phyloP scores from a whole-genome alignment of 2,329 filamentous ascomycete genomes.

The Alternaria triticina region DNA sequence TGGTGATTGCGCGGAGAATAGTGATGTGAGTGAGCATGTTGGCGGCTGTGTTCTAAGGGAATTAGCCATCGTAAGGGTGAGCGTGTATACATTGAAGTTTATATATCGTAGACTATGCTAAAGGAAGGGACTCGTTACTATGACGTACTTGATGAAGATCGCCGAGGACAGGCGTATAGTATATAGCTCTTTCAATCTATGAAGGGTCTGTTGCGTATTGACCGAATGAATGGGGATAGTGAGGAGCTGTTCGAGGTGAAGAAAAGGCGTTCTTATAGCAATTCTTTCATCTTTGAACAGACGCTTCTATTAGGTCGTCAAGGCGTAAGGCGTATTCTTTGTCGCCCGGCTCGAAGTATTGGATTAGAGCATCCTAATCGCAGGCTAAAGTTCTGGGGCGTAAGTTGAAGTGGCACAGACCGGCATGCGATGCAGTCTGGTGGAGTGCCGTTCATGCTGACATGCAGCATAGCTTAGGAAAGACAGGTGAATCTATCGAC shows the following conservation, averaged over 20 bases:
- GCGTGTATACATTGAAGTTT: background rate
- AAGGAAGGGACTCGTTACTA: background rate
- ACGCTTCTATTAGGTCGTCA: background rate
- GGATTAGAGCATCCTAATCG: background rate
- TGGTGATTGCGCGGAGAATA: background rate
- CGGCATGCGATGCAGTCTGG: background rate
- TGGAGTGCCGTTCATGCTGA: background rate
- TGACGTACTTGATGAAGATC: background rate
- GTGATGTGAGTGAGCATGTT: background rate
- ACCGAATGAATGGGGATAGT: background rate
- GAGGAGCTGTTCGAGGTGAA: background rate
- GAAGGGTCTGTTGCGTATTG: background rate
- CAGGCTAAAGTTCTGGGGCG: background rate
- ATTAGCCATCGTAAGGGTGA: background rate
- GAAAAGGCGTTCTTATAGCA: background rate
- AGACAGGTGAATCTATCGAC: background rate
- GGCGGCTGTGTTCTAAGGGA: background rate
- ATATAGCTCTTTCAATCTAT: background rate
- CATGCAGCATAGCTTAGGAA: background rate
- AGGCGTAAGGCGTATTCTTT: background rate
- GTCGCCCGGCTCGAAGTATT: background rate
- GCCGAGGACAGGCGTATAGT: background rate
- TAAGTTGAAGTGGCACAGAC: background rate
- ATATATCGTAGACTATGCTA: background rate
- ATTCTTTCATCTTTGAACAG: background rate